Base-by-base conservation (phyloP, 2,329 filamentous ascomycete genomes). In the Cladophialophora bantiana region DNA sequence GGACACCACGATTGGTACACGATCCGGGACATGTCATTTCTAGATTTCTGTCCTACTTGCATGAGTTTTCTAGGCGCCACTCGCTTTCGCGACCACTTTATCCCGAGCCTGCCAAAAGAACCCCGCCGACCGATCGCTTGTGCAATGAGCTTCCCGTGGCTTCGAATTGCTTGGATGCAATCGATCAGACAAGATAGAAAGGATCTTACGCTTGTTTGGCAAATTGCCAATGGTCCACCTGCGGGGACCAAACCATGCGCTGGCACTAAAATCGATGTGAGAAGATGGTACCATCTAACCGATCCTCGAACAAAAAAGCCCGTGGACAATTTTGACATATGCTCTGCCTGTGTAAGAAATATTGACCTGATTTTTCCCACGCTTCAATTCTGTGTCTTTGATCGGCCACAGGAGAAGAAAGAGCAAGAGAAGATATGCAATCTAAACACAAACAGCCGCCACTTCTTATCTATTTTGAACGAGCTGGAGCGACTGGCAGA, bases 21-120 rank as follows among this genome's bases (percentile, higher is more conserved):
- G 0, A 82, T 97, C 4, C 87, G 87, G 3, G 86, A 88, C 13
- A 86, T 89, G 68, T 85, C 88, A 12, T 86, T 86, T 67, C 90
- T 97, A 72, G 88, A 92, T 69, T 90, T 97, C 54, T 97, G 94
- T 73, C 91, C 92, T 0, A 87, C 86, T 12, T 98, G 94, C 79
- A 93, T 91, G 76, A 83, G 85, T 2, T 84, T 84, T 5, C 86
- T 93, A 7, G 93, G 94, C 71, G 84, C 86, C 31, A 90, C 91
- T 0, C 83, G 86, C 20, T 96, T 91, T 75, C 84, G 87, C 1
- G 83, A 86, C 15, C 82, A 88, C 38, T 93, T 97, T 73, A 81
- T 88, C 10, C 84, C 84, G 2, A 86, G 87, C 40, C 83, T 87
- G 35, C 81, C 83, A 34, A 86, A 88, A 15, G 82, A 86, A 4